Base-by-base conservation (phyloP, 805 yeast genomes). In the Hanseniaspora taiwanica region DNA sequence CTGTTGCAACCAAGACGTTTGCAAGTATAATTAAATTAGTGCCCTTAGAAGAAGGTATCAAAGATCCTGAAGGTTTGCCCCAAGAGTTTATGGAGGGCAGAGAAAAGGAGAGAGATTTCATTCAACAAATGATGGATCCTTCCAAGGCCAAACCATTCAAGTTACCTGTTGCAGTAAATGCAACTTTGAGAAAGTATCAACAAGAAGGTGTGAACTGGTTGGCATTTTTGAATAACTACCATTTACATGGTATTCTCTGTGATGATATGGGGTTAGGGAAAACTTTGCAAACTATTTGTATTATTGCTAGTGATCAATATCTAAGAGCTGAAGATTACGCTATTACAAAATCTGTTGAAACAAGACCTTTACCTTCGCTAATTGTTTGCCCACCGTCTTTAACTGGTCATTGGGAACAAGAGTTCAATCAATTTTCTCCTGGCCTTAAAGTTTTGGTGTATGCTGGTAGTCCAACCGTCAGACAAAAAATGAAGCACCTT, bases 241-340 rank as follows among this genome's bases (percentile, higher is more conserved):
- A 89, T 58, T 65, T 91, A 40, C 99, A 91, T 63, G 99, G 99
- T 40, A 89, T 91, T 53, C 66, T 91, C 37, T 91, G 98, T 74
- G 99, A 91, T 58, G 99, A 91, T 75, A 91, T 91, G 99, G 99
- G 99, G 6, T 69, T 91, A 23, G 99, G 99, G 39, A 91, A 91
- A 58, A 91, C 99, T 0, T 68, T 91, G 44, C 99, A 91, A 60
- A 87, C 98, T 0, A 87, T 91, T 53, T 91, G 98, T 62, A 89
- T 93, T 48, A 86, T 91, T 40, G 83, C 98, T 0, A 84, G 96
- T 55, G 98, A 91, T 54, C 98, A 91, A 53, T 83, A 86, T 51
- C 51, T 84, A 48, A 74, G 98, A 48, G 78, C 75, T 9, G 81
- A 81, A 48, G 80, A 78, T 47, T 82, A 68, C 56, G 49, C 58